Evolutionary conservation across 208 protist species (phyloP), one percentile per base, ranked within the genome.

Genomic region (Wallacemonas sp.): DNA sequence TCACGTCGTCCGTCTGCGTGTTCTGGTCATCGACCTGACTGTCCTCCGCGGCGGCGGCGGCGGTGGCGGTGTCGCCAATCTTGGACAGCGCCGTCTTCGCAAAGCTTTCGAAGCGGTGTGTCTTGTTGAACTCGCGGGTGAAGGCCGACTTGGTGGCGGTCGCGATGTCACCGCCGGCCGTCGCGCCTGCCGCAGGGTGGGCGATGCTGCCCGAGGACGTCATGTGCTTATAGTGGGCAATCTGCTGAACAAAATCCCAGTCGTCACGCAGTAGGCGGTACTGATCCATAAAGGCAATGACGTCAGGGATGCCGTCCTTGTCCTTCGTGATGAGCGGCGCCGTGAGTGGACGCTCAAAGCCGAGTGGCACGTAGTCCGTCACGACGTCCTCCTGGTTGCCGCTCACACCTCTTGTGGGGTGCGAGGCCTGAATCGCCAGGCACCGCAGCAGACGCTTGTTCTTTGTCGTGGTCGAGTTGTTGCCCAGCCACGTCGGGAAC

Each of bases 71-170:
- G 26, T 41, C 24, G 9, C 63, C 78, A 12, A 73, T 76, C 43
- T 72, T 72, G 48, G 75, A 70, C 17, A 91, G 61, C 36, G 78
- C 56, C 33, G 63, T 71, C 72, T 89, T 93, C 23, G 76, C 70
- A 38, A 90, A 87, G 66, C 82, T 91, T 30, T 91, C 80, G 19
- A 78, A 62, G 30, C 81, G 76, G 63, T 94, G 86, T n/a, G 84
- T 93, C 44, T 87, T 88, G 72, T 96, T 96, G 65, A 94, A 95
- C 66, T 89, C 85, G 4, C 89, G 78, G 23, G 93, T 97, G 65
- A 97, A 94, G 30, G 91, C 90, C 2, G 82, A 65, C 74, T 97
- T 97, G 23, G 92, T 79, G 2, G 81, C 84, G 2, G 90, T 81
- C n/a, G 74, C 58, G 48, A 96, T 92, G 46, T 52, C 70, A 4